These are phyloP conservation scores for Coprinellus aureogranulatus DNA, from an alignment of 768 basidiomycete genomes.

Conservation along the genomic window DNA sequence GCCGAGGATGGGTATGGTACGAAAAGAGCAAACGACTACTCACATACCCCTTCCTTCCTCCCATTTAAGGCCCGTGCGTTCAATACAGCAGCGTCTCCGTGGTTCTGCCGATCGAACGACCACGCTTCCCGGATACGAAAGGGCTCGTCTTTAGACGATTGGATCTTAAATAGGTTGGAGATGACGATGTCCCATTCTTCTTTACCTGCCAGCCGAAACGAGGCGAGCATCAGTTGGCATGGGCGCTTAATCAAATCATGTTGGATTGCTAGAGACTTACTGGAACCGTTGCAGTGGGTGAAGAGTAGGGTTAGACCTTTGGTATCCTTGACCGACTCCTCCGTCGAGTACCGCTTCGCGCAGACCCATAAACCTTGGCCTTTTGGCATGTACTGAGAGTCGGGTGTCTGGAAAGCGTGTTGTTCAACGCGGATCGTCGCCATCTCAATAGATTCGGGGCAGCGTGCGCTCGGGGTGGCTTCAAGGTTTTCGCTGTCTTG, in stretches of 20 bases:
- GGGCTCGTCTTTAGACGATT: conserved; percentile 15
- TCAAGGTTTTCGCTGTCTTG: too few relatives aligned
- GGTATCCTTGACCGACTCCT: conserved; percentile 21
- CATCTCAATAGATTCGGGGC: too few relatives aligned
- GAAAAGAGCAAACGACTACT: too few relatives aligned
- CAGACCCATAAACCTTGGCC: conserved; percentile 24
- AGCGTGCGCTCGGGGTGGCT: too few relatives aligned
- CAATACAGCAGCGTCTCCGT: conserved; percentile 46
- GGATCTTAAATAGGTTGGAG: conserved; percentile 32
- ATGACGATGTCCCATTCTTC: conserved; percentile 56
- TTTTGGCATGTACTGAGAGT: not conserved
- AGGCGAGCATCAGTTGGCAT: not conserved
- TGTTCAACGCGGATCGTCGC: too few relatives aligned
- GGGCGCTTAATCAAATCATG: not conserved
- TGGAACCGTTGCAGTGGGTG: conserved; percentile 46
- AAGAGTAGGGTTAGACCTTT: conserved; percentile 45
- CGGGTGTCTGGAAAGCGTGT: too few relatives aligned
- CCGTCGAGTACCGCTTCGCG: conserved; percentile 41
- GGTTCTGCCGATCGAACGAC: conserved; percentile 51
- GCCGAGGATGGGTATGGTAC: too few relatives aligned
- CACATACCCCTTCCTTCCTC: conserved; percentile 35
- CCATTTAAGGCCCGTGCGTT: conserved; percentile 33
- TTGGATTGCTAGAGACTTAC: conserved; percentile 28
- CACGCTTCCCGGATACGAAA: conserved; percentile 42
- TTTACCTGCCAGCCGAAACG: conserved; percentile 36